Percentiles rank a stretch among this genome's conserved stretches.
These are phyloP conservation scores for Choanephora cucurbitarum DNA, from an alignment of 371 early-diverging fungal species.

Conservation along the genomic window DNA sequence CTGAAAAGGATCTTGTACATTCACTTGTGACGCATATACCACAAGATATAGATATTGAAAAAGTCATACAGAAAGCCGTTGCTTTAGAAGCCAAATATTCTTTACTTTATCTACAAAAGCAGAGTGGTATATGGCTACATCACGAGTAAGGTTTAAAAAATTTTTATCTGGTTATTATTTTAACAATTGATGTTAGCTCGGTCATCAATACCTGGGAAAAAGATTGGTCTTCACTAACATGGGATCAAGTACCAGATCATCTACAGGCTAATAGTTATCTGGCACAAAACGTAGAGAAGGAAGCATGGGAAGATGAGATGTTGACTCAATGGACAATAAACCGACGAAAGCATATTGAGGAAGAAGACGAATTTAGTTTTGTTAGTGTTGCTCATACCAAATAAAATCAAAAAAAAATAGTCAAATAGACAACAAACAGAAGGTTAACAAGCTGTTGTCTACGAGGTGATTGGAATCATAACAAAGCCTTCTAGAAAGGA, in stretches of 20 bases:
- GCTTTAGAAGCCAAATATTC: slow-evolving; percentile 49
- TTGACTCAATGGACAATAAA: slow-evolving; percentile 34
- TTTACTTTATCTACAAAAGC: slow-evolving; percentile 53
- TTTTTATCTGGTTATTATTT: too few relatives aligned
- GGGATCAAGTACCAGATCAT: slow-evolving; percentile 48
- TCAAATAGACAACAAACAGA: too few relatives aligned
- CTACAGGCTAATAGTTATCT: slow-evolving; percentile 41
- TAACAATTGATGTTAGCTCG: slow-evolving; percentile 29
- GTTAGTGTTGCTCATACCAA: too few relatives aligned
- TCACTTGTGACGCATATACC: slow-evolving; percentile 62
- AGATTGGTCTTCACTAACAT: slow-evolving; percentile 37
- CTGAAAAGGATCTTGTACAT: slow-evolving; percentile 65
- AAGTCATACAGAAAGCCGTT: slow-evolving; percentile 46
- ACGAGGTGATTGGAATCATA: too few relatives aligned
- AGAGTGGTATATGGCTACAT: slow-evolving; percentile 57
- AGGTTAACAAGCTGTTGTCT: too few relatives aligned
- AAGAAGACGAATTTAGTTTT: slow-evolving; percentile 19
- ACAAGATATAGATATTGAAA: slow-evolving; percentile 55
- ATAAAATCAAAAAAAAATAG: too few relatives aligned
- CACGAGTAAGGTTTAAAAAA: slow-evolving; percentile 40
- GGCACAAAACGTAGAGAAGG: slow-evolving; percentile 26
- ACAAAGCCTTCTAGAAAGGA: too few relatives aligned
- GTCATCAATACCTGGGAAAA: slow-evolving; percentile 41
- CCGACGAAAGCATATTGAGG: slow-evolving; percentile 18
- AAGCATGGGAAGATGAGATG: slow-evolving; percentile 59